Evolutionary conservation across 768 basidiomycete species (phyloP).

Genomic region (Scleroderma bovista): DNA sequence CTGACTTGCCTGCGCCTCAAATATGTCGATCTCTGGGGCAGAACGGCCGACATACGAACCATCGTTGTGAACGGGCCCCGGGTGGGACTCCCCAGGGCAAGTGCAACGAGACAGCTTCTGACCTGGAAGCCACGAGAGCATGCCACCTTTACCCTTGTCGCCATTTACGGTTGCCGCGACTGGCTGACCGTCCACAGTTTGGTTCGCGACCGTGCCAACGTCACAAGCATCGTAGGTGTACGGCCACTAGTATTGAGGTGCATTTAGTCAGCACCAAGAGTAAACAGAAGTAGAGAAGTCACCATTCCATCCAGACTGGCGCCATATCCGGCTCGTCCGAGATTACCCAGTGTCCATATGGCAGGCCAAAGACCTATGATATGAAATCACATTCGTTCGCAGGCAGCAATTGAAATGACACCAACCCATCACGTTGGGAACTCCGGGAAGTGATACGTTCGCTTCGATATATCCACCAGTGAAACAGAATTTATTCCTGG

Average conservation of each 20-base stretch:
- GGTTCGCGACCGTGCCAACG: conserved; percentile 78
- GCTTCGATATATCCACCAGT: conserved; percentile 74
- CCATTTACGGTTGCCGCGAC: conserved; percentile 56
- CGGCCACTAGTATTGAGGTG: conserved; percentile 42
- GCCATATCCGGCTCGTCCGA: conserved; percentile 64
- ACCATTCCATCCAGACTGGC: conserved; percentile 53
- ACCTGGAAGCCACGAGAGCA: conserved; percentile 71
- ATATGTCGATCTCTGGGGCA: conserved; percentile 88
- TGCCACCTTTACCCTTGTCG: conserved; percentile 37
- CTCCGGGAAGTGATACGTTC: conserved; percentile 59
- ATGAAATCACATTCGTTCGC: conserved; percentile 2
- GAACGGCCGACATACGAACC: conserved; percentile 75
- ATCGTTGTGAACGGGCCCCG: conserved; percentile 71
- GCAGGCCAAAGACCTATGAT: conserved; percentile 44
- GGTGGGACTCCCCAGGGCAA: conserved; percentile 75
- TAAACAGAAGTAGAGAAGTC: conserved; percentile 7
- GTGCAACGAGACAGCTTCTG: conserved; percentile 86
- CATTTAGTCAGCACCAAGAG: background rate
- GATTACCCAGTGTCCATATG: conserved; percentile 55
- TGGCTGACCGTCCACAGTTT: conserved; percentile 68
- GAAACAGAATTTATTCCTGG: conserved; percentile 87
- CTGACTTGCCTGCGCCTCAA: conserved; percentile 62
- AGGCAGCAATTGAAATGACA: background rate
- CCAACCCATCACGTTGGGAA: conserved; percentile 52
- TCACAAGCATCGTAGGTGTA: conserved; percentile 74